Evolutionary conservation across 73 alveolate species (phyloP).

Genomic region (Paramecium sexaurelia): DNA sequence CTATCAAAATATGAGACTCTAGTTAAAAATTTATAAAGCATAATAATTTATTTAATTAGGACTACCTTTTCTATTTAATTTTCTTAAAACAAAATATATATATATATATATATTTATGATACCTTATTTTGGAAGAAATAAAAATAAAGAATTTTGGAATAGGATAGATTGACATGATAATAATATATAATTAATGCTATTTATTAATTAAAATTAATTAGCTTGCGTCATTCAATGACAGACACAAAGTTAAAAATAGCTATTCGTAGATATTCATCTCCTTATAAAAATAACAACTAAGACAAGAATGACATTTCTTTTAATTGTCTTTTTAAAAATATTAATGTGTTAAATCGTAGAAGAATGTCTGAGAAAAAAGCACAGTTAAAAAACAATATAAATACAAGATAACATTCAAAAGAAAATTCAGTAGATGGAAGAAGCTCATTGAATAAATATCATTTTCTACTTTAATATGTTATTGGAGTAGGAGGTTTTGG

Average conservation of each 20-base stretch:
- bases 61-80: not conserved
- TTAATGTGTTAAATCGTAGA: not conserved
- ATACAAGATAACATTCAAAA: not conserved
- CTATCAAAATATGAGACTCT: not conserved
- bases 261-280: not conserved
- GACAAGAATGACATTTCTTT: not conserved
- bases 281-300: not conserved
- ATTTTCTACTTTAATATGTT: slow-evolving; percentile 50
- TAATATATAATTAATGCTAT: not conserved
- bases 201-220: not conserved
- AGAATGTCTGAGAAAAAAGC: not conserved
- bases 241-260: not conserved
- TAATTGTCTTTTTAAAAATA: not conserved
- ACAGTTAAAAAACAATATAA: not conserved
- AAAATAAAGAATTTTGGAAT: too few species aligned
- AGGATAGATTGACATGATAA: not conserved
- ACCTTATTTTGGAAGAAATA: too few species aligned
- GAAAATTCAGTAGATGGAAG: not conserved
- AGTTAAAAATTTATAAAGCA: not conserved
- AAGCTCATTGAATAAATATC: not conserved
- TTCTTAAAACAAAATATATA: too few species aligned
- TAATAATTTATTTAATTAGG: not conserved
- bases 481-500: slow-evolving; percentile 87
- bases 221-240: not conserved
- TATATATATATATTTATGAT: too few species aligned